Evolutionary conservation across 1,139 yeast genomes (phyloP).

Genomic region (Zygoascus meyerae): DNA sequence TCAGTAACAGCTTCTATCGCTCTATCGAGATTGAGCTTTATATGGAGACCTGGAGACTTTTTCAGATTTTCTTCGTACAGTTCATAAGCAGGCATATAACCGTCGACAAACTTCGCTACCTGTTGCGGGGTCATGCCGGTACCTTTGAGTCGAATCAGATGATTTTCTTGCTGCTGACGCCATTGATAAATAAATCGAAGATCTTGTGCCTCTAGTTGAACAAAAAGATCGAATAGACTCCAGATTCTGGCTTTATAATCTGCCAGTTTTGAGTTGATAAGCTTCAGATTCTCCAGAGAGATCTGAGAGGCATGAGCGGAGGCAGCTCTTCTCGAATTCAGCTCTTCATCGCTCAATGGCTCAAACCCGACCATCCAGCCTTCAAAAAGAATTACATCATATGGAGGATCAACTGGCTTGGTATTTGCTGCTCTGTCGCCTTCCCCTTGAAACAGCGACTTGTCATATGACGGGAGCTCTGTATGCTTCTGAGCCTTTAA

Average conservation of each 20-base stretch:
- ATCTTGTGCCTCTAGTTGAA: constrained; percentile 56
- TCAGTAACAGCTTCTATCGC: neutral
- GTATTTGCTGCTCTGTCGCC: constrained; percentile 59
- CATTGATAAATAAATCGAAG: constrained; percentile 65
- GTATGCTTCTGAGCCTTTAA: constrained; percentile 29
- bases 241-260: constrained; percentile 50
- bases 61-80: constrained; percentile 51
- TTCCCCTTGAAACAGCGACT: constrained; percentile 61
- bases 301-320: constrained; percentile 17
- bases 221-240: constrained; percentile 51
- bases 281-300: constrained; percentile 32
- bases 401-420: constrained; percentile 29
- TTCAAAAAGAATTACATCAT: constrained; percentile 71
- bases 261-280: constrained; percentile 47
- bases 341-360: constrained; percentile 38
- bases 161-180: constrained; percentile 84
- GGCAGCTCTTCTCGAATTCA: constrained; percentile 18
- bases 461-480: constrained; percentile 69
- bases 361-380: constrained; percentile 92
- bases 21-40: constrained; percentile 9
- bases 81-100: constrained; percentile 83
- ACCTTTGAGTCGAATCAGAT: constrained; percentile 49
- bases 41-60: constrained; percentile 4
- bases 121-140: constrained; percentile 72
- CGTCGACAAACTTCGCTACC: constrained; percentile 61